Conservation (phyloP, 2,329 filamentous ascomycete species). For the Didymella exigua region DNA sequence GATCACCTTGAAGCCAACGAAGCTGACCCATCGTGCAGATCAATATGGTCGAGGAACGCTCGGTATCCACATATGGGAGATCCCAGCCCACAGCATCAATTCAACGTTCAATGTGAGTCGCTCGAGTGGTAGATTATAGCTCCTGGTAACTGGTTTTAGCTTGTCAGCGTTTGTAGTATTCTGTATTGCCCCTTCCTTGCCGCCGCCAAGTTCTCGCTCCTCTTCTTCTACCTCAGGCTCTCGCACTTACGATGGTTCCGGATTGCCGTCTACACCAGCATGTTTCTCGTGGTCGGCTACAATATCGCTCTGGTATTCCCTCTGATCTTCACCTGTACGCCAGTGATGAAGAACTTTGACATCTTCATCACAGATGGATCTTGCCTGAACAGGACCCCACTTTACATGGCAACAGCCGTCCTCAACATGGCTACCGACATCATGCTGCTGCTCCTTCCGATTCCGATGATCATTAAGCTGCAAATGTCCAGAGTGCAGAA, state of each 20-base stretch:
- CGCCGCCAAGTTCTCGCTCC: conserved; percentile 29
- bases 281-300: conserved; percentile 29
- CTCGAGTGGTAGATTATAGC: background rate
- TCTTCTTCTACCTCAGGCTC: conserved; percentile 26
- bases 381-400: conserved; percentile 25
- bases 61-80: conserved; percentile 32
- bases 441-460: conserved; percentile 22
- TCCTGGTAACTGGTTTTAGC: background rate
- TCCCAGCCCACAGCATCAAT: conserved; percentile 15
- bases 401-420: conserved; percentile 30
- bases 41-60: conserved; percentile 19
- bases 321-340: conserved; percentile 29
- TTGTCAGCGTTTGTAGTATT: conserved; percentile 17
- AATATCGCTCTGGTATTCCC: conserved; percentile 27
- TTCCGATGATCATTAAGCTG: conserved; percentile 27
- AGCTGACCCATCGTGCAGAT: conserved; percentile 1
- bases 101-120: conserved; percentile 18
- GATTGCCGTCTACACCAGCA: conserved; percentile 19
- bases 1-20: no score
- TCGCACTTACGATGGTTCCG: conserved; percentile 21
- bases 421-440: conserved; percentile 30
- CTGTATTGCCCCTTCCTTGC: conserved; percentile 24
- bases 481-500: conserved; percentile 25
- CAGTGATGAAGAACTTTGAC: conserved; percentile 26
- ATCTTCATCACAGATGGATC: conserved; percentile 18